phyloP scores from a whole-genome alignment of 2,329 filamentous ascomycete species.

The Aspergillus udagawae region DNA sequence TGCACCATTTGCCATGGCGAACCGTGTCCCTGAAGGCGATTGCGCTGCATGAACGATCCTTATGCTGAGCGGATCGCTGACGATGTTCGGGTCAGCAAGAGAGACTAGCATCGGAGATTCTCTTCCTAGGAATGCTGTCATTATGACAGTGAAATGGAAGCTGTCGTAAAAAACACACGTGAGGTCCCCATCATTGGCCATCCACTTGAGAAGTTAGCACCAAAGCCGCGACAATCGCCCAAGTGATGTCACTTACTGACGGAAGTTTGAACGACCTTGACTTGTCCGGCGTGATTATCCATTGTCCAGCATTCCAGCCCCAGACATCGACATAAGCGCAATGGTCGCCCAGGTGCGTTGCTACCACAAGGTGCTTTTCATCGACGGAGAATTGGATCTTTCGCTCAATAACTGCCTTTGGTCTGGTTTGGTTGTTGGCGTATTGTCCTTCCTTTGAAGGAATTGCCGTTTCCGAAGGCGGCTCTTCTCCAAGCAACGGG shows the following conservation, averaged over 20 bases:
- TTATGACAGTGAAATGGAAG: slow-evolving; percentile 21
- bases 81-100: slow-evolving; percentile 15
- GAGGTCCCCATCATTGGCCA: slow-evolving; percentile 31
- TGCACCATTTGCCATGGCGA: slow-evolving; percentile 31
- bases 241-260: slow-evolving; percentile 9
- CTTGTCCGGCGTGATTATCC: slow-evolving; percentile 12
- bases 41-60: slow-evolving; percentile 33
- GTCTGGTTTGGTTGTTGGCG: slow-evolving; percentile 14
- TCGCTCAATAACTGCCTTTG: slow-evolving; percentile 24
- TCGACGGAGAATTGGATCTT: slow-evolving; percentile 33
- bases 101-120: slow-evolving; percentile 18
- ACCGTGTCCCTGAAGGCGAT: slow-evolving; percentile 28
- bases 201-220: slow-evolving; percentile 20
- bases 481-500: slow-evolving; percentile 4
- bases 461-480: neutral
- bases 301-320: slow-evolving; percentile 15
- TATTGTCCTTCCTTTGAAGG: slow-evolving; percentile 2
- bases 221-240: neutral
- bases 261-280: slow-evolving; percentile 18
- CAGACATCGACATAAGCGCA: slow-evolving; percentile 19
- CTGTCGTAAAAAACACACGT: slow-evolving; percentile 34
- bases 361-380: slow-evolving; percentile 28
- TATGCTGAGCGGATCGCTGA: slow-evolving; percentile 27
- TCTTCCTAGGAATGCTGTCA: slow-evolving; percentile 23
- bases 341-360: slow-evolving; percentile 31